Conservation (phyloP, 129 eudicot genomes). For the Flaveria trinervia region DNA sequence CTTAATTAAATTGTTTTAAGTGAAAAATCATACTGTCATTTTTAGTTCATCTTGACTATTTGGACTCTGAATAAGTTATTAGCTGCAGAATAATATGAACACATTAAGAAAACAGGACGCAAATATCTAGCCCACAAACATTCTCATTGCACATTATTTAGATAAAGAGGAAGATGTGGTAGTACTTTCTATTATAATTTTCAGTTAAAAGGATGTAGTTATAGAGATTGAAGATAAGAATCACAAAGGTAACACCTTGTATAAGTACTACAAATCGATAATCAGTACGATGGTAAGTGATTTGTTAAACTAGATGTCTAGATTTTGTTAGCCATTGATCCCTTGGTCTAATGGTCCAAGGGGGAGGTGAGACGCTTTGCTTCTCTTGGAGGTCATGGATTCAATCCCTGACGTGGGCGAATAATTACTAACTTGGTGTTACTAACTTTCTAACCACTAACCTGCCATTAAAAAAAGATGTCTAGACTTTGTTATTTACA, state of each 20-base stretch:
- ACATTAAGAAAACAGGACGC: not conserved
- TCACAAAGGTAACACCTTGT: not conserved
- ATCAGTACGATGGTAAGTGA: constrained; percentile 2
- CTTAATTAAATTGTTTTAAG: not conserved
- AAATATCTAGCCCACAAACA: not conserved
- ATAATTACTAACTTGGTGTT: no score
- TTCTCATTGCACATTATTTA: not conserved
- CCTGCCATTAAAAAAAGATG: not conserved
- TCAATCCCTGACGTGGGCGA: no score
- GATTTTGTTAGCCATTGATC: not conserved
- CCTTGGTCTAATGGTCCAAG: no score
- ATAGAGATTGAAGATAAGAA: constrained; percentile 15
- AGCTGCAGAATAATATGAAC: not conserved
- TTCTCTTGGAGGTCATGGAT: no score
- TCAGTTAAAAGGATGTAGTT: not conserved
- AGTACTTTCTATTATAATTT: constrained; percentile 10
- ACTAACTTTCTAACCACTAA: no score
- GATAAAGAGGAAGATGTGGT: not conserved
- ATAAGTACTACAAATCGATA: not conserved
- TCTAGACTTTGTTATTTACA: not conserved
- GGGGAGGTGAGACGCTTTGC: no score
- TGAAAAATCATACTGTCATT: not conserved
- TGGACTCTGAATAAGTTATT: not conserved
- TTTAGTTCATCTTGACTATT: not conserved
- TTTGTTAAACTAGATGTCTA: not conserved